Evolutionary conservation across 805 yeast species (phyloP).

Genomic region (Ogataea chonburiensis): DNA sequence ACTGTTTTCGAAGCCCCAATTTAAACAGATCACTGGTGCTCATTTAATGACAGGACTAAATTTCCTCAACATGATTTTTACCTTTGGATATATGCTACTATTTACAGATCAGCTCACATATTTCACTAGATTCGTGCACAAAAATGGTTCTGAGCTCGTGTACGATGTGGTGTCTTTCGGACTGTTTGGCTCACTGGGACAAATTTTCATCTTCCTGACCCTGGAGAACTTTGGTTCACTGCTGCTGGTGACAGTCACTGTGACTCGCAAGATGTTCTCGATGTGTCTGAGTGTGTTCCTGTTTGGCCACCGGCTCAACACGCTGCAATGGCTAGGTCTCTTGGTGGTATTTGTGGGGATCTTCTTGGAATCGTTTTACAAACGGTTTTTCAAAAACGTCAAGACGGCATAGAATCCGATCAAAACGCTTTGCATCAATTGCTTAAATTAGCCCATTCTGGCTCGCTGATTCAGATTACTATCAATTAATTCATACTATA

Average conservation of each 20-base stretch:
- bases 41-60: conserved; percentile 78
- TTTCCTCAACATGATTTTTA: conserved; percentile 43
- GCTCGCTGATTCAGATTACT: too few species aligned
- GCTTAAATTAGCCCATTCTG: too few species aligned
- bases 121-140: conserved; percentile 45
- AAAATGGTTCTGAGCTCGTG: conserved; percentile 52
- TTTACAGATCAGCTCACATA: conserved; percentile 51
- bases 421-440: too few species aligned
- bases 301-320: conserved; percentile 72
- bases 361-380: conserved; percentile 67
- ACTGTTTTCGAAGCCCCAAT: conserved; percentile 52
- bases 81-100: conserved; percentile 46
- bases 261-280: conserved; percentile 93
- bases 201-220: conserved; percentile 86
- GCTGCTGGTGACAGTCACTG: conserved; percentile 86
- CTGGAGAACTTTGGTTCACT: conserved; percentile 83
- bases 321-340: conserved; percentile 78
- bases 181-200: conserved; percentile 85
- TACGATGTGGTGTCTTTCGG: conserved; percentile 66
- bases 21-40: conserved; percentile 65
- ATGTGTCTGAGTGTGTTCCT: conserved; percentile 86
- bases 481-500: too few species aligned
- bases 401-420: conserved; percentile 5
- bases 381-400: conserved; percentile 26
- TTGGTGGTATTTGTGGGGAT: conserved; percentile 81